Evolutionary conservation across 306 rosid species (phyloP).

Genomic region (Medicago arabica): DNA sequence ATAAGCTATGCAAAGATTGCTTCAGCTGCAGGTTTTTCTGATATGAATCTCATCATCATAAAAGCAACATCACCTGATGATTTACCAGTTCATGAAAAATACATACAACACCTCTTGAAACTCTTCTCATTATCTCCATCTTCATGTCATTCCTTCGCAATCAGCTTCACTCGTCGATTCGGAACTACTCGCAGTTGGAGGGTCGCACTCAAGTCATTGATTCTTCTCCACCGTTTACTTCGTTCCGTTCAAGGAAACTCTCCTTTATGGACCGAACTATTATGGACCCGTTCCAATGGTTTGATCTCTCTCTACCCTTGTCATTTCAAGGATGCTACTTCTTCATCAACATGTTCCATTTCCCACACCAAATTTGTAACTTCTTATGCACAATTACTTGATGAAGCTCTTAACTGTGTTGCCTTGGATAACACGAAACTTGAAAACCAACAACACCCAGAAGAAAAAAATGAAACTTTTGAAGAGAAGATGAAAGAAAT

Average conservation of each 20-base stretch:
- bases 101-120: slow-evolving; percentile 60
- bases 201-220: slow-evolving; percentile 81
- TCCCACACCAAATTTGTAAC: slow-evolving; percentile 56
- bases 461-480: slow-evolving; percentile 27
- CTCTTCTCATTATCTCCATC: slow-evolving; percentile 69
- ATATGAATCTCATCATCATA: slow-evolving; percentile 58
- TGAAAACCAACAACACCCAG: background rate
- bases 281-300: slow-evolving; percentile 61
- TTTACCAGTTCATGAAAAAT: slow-evolving; percentile 62
- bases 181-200: slow-evolving; percentile 68
- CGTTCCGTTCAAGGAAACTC: slow-evolving; percentile 54
- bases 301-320: slow-evolving; percentile 67
- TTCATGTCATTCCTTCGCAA: slow-evolving; percentile 55
- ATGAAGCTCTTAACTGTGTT: slow-evolving; percentile 61
- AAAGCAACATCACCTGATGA: slow-evolving; percentile 78
- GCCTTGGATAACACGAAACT: slow-evolving; percentile 37
- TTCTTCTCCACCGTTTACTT: slow-evolving; percentile 84
- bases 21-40: slow-evolving; percentile 60
- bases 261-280: slow-evolving; percentile 52
- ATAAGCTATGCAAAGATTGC: slow-evolving; percentile 75
- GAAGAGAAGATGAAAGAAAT: slow-evolving; percentile 56
- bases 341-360: slow-evolving; percentile 8
- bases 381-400: slow-evolving; percentile 67
- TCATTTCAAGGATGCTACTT: slow-evolving; percentile 56
- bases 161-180: slow-evolving; percentile 73